Base-by-base conservation (phyloP, 2,329 filamentous ascomycete species). In the Alternaria triticina region DNA sequence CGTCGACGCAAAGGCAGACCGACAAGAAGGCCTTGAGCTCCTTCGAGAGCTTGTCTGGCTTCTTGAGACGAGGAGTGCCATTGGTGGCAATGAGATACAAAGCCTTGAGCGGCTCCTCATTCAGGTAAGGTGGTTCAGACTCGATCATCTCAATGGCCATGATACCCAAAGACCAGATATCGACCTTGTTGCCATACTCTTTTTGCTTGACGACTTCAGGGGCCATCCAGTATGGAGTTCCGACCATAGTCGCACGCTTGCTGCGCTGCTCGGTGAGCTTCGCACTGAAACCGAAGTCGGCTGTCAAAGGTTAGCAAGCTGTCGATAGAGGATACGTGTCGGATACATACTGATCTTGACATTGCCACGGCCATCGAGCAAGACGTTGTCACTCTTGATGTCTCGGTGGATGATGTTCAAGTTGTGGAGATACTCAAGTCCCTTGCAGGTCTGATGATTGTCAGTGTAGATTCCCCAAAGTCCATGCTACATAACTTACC, bases 91-190 rank as follows among this genome's bases (percentile, higher is more conserved):
- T 99, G 66, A 99, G 88, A 80, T 97, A 99, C 50, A 99, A 87
- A 8, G 96, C 96, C 86, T 98, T 98, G 60, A 99, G 88, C 0
- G 96, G 96, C 81, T 98, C 95, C 82, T 98, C 96, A 82, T 98
- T 98, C 40, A 98, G 88, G 80, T 99, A 99, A 0, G 96, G 96
- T 6, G 96, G 96, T 81, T 99, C 96, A 17, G 93, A 97, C 80
- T 99, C 96, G 76, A 98, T 98, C 96, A 99, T 97, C 82, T 99
- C 96, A 76, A 99, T 98, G 23, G 96, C 95, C 96, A 98, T 99
- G 83, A 99, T 99, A 76, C 96, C 96, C 66, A 99, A 85, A 28
- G 94, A 97, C 96, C 96, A 99, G 77, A 98, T 97, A 78, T 99
- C 96, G 67, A 98, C 96, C 86, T 98, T 98, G 77, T 92, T 92